phyloP scores from a whole-genome alignment of 129 eudicot genomes.

The Centella asiatica region DNA sequence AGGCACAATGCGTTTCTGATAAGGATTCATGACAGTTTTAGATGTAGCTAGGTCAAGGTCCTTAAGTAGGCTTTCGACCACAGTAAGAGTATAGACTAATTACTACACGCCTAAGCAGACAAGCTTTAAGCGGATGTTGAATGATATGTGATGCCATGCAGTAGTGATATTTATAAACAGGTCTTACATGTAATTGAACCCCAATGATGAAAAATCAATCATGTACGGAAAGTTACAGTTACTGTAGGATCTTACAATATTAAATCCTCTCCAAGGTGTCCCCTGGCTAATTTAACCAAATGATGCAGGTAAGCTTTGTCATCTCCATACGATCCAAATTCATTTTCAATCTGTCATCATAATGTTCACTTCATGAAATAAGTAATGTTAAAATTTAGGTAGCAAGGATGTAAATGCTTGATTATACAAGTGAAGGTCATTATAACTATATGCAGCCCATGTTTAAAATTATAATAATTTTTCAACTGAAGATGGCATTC shows the following conservation, averaged over 20 bases:
- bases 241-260: constrained; percentile 47
- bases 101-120: too few species aligned
- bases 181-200: background rate
- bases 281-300: constrained; percentile 59
- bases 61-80: too few species aligned
- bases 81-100: too few species aligned
- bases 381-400: background rate
- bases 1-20: too few species aligned
- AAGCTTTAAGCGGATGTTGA: too few species aligned
- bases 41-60: too few species aligned
- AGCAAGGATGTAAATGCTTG: background rate
- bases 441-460: background rate
- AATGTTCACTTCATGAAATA: constrained; percentile 4
- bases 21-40: too few species aligned
- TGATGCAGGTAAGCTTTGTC: constrained; percentile 79
- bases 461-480: too few species aligned
- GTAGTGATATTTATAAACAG: too few species aligned
- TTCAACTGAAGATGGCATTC: too few species aligned
- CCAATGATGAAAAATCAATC: background rate
- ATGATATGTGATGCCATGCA: too few species aligned
- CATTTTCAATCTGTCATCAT: constrained; percentile 75
- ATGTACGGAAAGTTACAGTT: background rate
- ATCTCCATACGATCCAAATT: constrained; percentile 83
- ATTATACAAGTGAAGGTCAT: background rate
- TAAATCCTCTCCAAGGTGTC: constrained; percentile 71